Base-by-base conservation (phyloP, 306 rosid species). In the Quercus berberidifolia region DNA sequence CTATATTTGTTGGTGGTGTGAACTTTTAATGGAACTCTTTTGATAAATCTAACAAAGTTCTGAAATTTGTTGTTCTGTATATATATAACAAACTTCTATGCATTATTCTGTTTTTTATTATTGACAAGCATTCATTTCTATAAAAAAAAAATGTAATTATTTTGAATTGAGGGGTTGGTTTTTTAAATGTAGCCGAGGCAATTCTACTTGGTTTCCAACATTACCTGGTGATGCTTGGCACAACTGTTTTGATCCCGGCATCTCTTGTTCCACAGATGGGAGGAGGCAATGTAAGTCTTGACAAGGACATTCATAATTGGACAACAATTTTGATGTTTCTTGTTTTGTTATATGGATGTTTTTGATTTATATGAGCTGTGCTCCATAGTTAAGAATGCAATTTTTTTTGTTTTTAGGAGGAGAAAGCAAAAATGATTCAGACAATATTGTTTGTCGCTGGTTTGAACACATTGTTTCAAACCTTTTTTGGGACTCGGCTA, bases 221-320 rank as follows among this genome's bases (percentile, higher is more conserved):
- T 84, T 94, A 94, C 87, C 82, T 94, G 82, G 98, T 94, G 87
- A 94, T 94, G 98, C 95, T 94, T 63, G 99, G 99, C 33, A 94
- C 99, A 69, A 88, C 97, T 19, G 99, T 94, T 77, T 87, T 94
- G 69, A 94, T 94, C 74, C 99, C 99, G 2, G 83, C 93, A 80
- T 88, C 86, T 87, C 89, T 94, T 13, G 97, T 92, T 82, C 97
- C 99, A 23, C 99, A 92, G 56, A 94, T 94, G 97, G 99, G 97
- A 85, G 99, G 97, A 80, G 99, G 99, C 85, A 87, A 91, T 80
- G 99, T 94, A 89, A 91, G 94, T 30, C 55, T 67, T 75, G 69
- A 49, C n/a, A 55, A 57, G 43, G 19, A 71, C 46, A 9, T 6
- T 20, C 17, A 31, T 58, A 58, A 55, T 62, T 20, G 12, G 49